Conservation (phyloP, 139 green algal genomes). For the Chlorella sp. region DNA sequence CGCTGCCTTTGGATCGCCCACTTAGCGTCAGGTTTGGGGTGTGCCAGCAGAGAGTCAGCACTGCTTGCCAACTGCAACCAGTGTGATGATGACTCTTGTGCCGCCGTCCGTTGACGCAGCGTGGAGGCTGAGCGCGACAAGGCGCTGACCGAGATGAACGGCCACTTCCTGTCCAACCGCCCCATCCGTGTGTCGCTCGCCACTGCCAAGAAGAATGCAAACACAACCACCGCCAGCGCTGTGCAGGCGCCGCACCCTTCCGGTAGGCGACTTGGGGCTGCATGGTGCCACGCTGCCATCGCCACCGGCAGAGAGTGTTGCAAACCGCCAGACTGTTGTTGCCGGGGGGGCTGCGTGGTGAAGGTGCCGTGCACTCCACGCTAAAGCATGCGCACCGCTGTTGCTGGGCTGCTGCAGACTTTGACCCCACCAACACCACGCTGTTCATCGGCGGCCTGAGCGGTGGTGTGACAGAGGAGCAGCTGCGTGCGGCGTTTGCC, state of each 20-base stretch:
- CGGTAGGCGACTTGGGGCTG: not conserved
- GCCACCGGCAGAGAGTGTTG: not conserved
- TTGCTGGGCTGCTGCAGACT: conserved; percentile 42
- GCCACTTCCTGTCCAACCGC: conserved; percentile 71
- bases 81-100: no score
- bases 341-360: not conserved
- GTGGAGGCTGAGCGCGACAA: conserved; percentile 84
- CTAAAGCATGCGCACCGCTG: not conserved
- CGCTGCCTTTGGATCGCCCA: no score
- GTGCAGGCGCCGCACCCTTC: conserved; percentile 43
- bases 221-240: conserved; percentile 21
- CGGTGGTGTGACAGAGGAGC: conserved; percentile 72
- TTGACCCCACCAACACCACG: conserved; percentile 89
- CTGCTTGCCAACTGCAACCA: no score
- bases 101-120: not conserved
- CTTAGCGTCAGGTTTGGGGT: no score
- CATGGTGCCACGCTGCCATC: no score
- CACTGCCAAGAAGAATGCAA: conserved; percentile 69
- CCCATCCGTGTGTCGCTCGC: conserved; percentile 82
- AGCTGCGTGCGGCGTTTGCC: conserved; percentile 78
- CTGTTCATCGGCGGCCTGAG: conserved; percentile 86
- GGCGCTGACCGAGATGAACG: conserved; percentile 88
- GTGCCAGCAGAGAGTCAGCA: no score
- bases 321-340: not conserved
- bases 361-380: not conserved